Evolutionary conservation across 163 green algal species (phyloP).

Genomic region (Volvox carteri): DNA sequence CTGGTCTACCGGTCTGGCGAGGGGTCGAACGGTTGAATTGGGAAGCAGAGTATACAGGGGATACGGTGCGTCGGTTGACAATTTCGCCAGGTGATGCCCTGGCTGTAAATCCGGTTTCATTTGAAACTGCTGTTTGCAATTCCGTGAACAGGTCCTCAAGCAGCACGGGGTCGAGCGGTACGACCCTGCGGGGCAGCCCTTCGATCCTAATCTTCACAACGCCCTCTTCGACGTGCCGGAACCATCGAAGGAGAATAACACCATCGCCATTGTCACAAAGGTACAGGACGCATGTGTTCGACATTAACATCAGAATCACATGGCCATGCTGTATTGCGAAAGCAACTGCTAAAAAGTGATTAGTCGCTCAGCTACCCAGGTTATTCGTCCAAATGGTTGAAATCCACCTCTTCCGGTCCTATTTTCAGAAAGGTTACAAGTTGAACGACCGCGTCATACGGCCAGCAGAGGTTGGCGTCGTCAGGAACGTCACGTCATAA

Average conservation of each 20-base stretch:
- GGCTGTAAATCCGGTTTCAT: too few species aligned
- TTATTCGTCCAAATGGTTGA: too few species aligned
- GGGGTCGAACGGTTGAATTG: too few species aligned
- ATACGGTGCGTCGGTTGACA: too few species aligned
- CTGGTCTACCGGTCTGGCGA: too few species aligned
- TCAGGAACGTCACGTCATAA: constrained; percentile 58
- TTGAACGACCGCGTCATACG: constrained; percentile 92
- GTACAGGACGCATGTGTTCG: constrained; percentile 47
- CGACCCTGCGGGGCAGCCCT: constrained; percentile 80
- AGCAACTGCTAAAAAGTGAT: too few species aligned
- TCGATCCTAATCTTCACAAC: constrained; percentile 97
- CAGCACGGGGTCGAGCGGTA: constrained; percentile 83
- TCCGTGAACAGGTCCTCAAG: constrained; percentile 83
- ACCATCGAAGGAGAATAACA: constrained; percentile 82
- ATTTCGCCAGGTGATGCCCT: too few species aligned
- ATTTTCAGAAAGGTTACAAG: constrained; percentile 89
- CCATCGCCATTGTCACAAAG: constrained; percentile 91
- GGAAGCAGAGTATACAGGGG: too few species aligned
- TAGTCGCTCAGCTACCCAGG: too few species aligned
- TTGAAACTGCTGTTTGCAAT: neutral
- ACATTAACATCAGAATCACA: too few species aligned
- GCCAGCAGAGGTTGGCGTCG: constrained; percentile 94
- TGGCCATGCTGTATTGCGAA: too few species aligned
- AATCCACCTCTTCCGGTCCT: too few species aligned
- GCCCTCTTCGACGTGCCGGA: constrained; percentile 94